Conservation (phyloP, 305 asterid genomes). For the Fraxinus albicans region DNA sequence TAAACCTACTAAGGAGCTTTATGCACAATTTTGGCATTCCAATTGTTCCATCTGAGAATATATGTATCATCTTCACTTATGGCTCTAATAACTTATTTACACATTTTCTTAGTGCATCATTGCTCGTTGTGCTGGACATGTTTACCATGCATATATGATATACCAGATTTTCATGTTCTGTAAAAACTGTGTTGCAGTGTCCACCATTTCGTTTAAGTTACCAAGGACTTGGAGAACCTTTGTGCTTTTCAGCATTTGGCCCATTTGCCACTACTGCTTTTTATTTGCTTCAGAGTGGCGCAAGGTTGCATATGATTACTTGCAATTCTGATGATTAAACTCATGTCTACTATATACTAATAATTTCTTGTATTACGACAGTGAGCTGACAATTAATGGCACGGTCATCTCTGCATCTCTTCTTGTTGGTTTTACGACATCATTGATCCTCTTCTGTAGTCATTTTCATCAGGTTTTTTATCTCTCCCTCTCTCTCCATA, state of each 20-base stretch:
- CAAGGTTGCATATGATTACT: conserved; percentile 40
- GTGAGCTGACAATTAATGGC: conserved; percentile 58
- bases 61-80: neutral
- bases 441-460: conserved; percentile 86
- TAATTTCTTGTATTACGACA: conserved; percentile 27
- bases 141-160: neutral
- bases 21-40: neutral
- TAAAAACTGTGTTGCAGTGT: conserved; percentile 49
- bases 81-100: neutral
- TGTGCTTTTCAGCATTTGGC: conserved; percentile 96
- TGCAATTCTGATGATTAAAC: conserved; percentile 4
- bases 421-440: conserved; percentile 79
- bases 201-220: conserved; percentile 95
- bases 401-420: conserved; percentile 63
- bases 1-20: neutral
- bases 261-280: conserved; percentile 95
- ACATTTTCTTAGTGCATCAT: neutral
- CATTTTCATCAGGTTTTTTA: conserved; percentile 85
- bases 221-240: conserved; percentile 87
- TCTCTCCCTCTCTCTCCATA: neutral
- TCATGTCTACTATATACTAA: neutral
- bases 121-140: neutral
- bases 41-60: neutral
- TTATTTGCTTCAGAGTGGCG: conserved; percentile 74
- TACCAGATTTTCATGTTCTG: neutral